Conservation (phyloP, 2,329 filamentous ascomycete genomes). For the Tolypocladium capitatum region DNA sequence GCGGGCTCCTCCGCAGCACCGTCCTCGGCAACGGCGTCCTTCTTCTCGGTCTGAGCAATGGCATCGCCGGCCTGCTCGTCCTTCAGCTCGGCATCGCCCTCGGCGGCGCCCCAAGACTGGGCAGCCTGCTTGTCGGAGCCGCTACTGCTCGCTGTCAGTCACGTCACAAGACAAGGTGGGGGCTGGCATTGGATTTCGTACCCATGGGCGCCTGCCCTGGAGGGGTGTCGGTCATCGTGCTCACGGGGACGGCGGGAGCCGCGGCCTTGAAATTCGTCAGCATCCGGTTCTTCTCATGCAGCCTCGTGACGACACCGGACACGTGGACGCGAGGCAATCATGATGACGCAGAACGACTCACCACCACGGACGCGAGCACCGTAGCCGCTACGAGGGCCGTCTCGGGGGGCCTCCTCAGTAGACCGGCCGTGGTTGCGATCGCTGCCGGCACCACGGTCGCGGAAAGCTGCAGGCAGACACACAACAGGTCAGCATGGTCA, state of each 20-base stretch:
- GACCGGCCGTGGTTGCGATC: conserved; percentile 71
- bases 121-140: conserved; percentile 78
- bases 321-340: neutral
- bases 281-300: neutral
- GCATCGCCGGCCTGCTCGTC: conserved; percentile 86
- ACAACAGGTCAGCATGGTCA: neutral
- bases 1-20: conserved; percentile 31
- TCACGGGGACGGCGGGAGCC: conserved; percentile 39
- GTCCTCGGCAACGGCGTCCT: conserved; percentile 47
- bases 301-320: neutral
- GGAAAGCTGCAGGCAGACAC: conserved; percentile 52
- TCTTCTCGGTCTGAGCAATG: conserved; percentile 76
- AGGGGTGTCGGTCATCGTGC: conserved; percentile 43
- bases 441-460: conserved; percentile 71
- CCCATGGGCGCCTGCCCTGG: conserved; percentile 26
- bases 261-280: conserved; percentile 27
- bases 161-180: neutral
- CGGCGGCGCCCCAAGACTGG: conserved; percentile 77
- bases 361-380: conserved; percentile 50
- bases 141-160: conserved; percentile 25
- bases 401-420: conserved; percentile 51
- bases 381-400: conserved; percentile 46
- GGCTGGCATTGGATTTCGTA: conserved; percentile 19
- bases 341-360: conserved; percentile 18
- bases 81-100: conserved; percentile 71